A percentile compares a stretch with the other conserved stretches of the same genome.
Conservation (phyloP, 805 yeast species). For the Yarrowia bubula region DNA sequence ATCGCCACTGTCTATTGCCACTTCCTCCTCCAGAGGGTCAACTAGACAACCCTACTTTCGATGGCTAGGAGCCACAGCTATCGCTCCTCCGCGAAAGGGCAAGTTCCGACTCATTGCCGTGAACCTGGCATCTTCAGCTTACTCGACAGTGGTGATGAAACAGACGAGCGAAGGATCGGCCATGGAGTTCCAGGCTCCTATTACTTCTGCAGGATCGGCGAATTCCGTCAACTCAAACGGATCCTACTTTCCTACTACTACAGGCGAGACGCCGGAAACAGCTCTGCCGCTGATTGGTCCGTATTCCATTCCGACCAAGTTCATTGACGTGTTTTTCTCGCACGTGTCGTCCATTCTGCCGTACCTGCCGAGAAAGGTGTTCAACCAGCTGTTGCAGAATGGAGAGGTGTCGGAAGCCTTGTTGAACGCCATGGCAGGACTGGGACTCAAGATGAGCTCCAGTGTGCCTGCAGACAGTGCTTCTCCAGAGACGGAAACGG, state of each 20-base stretch:
- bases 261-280: background rate
- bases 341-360: conserved; percentile 33
- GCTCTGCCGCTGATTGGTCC: conserved; percentile 7
- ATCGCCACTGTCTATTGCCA: background rate
- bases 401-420: conserved; percentile 35
- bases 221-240: conserved; percentile 11
- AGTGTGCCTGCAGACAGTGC: background rate
- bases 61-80: conserved; percentile 38
- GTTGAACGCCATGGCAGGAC: conserved; percentile 35
- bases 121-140: conserved; percentile 29
- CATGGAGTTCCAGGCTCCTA: conserved; percentile 15
- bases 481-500: conserved; percentile 4
- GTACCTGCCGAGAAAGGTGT: conserved; percentile 31
- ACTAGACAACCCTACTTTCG: conserved; percentile 37
- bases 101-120: conserved; percentile 36
- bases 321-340: conserved; percentile 29
- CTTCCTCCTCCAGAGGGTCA: background rate
- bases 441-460: conserved; percentile 28
- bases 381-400: conserved; percentile 30
- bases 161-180: conserved; percentile 14
- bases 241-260: background rate
- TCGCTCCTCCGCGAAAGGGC: conserved; percentile 36
- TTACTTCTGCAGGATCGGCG: conserved; percentile 3
- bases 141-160: conserved; percentile 19
- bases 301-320: conserved; percentile 16